Conservation (phyloP, 2,329 filamentous ascomycete genomes). For the Diaporthe capsici region DNA sequence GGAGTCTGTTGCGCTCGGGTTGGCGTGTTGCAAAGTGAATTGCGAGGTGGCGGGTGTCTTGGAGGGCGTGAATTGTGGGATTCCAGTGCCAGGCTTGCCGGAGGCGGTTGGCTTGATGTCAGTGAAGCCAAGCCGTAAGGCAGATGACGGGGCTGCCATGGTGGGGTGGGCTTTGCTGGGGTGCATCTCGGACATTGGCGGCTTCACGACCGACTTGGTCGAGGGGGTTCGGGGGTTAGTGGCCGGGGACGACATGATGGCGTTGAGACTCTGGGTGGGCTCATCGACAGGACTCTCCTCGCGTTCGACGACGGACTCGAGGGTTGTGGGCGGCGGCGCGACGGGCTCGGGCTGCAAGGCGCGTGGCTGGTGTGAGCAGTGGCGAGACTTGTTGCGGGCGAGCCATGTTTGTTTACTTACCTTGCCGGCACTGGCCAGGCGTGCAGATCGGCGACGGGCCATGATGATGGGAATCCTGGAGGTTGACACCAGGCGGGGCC, state of each 20-base stretch:
- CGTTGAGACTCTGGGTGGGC: slow-evolving; percentile 48
- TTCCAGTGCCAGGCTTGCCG: slow-evolving; percentile 50
- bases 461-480: slow-evolving; percentile 30
- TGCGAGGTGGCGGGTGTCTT: slow-evolving; percentile 68
- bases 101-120: slow-evolving; percentile 75
- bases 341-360: slow-evolving; percentile 43
- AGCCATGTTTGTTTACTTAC: slow-evolving; percentile 41
- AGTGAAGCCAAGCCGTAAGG: slow-evolving; percentile 84
- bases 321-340: slow-evolving; percentile 46
- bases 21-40: slow-evolving; percentile 76
- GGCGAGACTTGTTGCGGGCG: slow-evolving; percentile 4
- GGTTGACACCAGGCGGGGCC: slow-evolving; percentile 16
- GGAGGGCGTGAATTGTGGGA: slow-evolving; percentile 73
- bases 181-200: slow-evolving; percentile 88
- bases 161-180: slow-evolving; percentile 86
- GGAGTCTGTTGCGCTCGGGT: slow-evolving; percentile 59
- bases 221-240: slow-evolving; percentile 69
- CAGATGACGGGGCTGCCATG: slow-evolving; percentile 83
- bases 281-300: slow-evolving; percentile 54
- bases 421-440: slow-evolving; percentile 38
- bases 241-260: slow-evolving; percentile 53
- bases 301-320: slow-evolving; percentile 61
- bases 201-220: slow-evolving; percentile 76
- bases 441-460: slow-evolving; percentile 42
- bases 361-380: slow-evolving; percentile 38